These are phyloP conservation scores for Eutrema japonicum DNA, from an alignment of 345 rosid species.

Conservation along the genomic window DNA sequence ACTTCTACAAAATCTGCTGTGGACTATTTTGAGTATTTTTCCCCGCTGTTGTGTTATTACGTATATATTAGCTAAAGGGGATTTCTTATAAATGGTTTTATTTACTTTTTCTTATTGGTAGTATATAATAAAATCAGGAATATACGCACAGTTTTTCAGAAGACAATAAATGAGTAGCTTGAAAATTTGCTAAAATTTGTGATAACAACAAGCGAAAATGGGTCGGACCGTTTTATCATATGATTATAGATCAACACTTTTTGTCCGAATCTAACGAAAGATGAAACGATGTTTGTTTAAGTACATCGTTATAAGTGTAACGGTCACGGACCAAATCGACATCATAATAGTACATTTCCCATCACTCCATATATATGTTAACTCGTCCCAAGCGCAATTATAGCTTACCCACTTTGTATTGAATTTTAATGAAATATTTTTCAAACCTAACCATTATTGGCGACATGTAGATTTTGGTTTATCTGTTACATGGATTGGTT, in stretches of 20 bases:
- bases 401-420: slow-evolving; percentile 34
- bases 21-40: neutral
- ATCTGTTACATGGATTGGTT: neutral
- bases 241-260: slow-evolving; percentile 48
- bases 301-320: slow-evolving; percentile 47
- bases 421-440: neutral
- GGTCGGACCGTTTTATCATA: slow-evolving; percentile 39
- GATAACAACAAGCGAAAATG: slow-evolving; percentile 34
- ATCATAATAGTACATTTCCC: slow-evolving; percentile 43
- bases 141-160: neutral
- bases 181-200: slow-evolving; percentile 40
- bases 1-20: neutral
- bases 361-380: slow-evolving; percentile 36
- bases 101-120: neutral
- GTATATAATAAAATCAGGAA: slow-evolving; percentile 15
- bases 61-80: neutral
- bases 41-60: neutral
- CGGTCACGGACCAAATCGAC: slow-evolving; percentile 45
- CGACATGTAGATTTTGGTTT: neutral
- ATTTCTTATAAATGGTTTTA: neutral
- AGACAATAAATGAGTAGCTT: slow-evolving; percentile 34
- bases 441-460: slow-evolving; percentile 14
- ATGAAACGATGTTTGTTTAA: slow-evolving; percentile 45
- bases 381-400: slow-evolving; percentile 38
- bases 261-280: slow-evolving; percentile 48